Evolutionary conservation across 768 basidiomycete species (phyloP).

Genomic region (Mycena floridula): DNA sequence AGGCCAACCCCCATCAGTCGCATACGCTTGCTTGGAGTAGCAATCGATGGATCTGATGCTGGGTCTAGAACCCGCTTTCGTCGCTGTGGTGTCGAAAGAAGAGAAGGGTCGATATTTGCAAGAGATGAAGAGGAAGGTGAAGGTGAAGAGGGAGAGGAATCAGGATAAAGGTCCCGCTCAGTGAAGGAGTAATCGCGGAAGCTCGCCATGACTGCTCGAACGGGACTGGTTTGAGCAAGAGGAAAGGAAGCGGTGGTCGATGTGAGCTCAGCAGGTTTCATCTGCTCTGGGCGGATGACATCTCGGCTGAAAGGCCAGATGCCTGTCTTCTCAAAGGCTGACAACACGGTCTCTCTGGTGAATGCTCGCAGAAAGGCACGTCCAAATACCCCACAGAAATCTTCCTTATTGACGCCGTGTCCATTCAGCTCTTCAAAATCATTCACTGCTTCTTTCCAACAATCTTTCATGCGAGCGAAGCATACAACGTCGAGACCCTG

Average conservation of each 20-base stretch:
- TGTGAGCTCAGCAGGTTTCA: constrained; percentile 20
- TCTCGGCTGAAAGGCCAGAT: constrained; percentile 21
- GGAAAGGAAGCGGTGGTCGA: constrained; percentile 20
- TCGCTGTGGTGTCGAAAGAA: no score
- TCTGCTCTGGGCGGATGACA: constrained; percentile 19
- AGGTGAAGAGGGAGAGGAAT: neutral
- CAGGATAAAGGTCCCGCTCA: constrained; percentile 2
- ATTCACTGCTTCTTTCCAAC: constrained; percentile 10
- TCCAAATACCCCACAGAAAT: constrained; percentile 21
- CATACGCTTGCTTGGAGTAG: constrained; percentile 17
- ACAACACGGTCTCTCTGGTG: constrained; percentile 16
- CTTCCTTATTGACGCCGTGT: constrained; percentile 15
- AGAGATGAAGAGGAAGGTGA: neutral
- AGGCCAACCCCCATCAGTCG: constrained; percentile 10
- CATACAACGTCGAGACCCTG: constrained; percentile 21
- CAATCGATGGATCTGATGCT: constrained; percentile 9
- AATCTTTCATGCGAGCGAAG: constrained; percentile 13
- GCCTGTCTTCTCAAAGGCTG: constrained; percentile 23
- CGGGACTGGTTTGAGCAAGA: constrained; percentile 18
- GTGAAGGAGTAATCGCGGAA: constrained; percentile 1
- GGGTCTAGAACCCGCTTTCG: constrained; percentile 1
- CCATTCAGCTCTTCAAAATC: constrained; percentile 7
- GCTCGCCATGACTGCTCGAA: constrained; percentile 6
- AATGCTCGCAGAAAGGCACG: constrained; percentile 20
- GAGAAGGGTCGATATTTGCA: neutral